Evolutionary conservation across 2,329 filamentous ascomycete species (phyloP).

Genomic region (Ophiosphaerella korrae): DNA sequence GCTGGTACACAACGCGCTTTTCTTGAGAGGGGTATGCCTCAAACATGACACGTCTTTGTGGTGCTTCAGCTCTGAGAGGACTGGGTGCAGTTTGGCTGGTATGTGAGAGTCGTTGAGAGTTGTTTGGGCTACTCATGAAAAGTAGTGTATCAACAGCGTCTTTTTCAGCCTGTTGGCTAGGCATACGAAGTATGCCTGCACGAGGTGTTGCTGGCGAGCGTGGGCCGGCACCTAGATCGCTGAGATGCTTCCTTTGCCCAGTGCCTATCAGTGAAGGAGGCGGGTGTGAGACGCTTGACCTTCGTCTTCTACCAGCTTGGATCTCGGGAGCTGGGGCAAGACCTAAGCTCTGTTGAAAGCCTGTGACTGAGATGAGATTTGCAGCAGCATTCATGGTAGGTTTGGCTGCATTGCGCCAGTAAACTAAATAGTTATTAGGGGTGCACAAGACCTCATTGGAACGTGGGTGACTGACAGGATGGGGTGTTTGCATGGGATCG

Average conservation of each 20-base stretch:
- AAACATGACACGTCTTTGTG: constrained; percentile 45
- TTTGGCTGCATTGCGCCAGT: constrained; percentile 34
- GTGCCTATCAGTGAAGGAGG: constrained; percentile 39
- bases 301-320: constrained; percentile 40
- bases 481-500: constrained; percentile 30
- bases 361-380: constrained; percentile 36
- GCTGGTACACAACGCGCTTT: constrained; percentile 25
- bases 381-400: constrained; percentile 34
- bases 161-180: constrained; percentile 74
- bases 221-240: constrained; percentile 32
- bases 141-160: constrained; percentile 80
- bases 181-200: constrained; percentile 66
- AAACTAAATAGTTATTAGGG: constrained; percentile 22
- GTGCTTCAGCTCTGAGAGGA: constrained; percentile 35
- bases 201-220: constrained; percentile 39
- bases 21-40: constrained; percentile 38
- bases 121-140: constrained; percentile 81
- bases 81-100: constrained; percentile 34
- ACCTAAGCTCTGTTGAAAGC: constrained; percentile 24
- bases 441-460: background rate
- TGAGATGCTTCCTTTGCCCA: constrained; percentile 39
- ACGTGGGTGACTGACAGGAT: constrained; percentile 22
- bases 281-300: constrained; percentile 39
- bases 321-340: constrained; percentile 44
- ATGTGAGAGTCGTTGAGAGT: constrained; percentile 55